Evolutionary conservation across 2,329 filamentous ascomycete species (phyloP).

Genomic region (Thielaviopsis euricoi): DNA sequence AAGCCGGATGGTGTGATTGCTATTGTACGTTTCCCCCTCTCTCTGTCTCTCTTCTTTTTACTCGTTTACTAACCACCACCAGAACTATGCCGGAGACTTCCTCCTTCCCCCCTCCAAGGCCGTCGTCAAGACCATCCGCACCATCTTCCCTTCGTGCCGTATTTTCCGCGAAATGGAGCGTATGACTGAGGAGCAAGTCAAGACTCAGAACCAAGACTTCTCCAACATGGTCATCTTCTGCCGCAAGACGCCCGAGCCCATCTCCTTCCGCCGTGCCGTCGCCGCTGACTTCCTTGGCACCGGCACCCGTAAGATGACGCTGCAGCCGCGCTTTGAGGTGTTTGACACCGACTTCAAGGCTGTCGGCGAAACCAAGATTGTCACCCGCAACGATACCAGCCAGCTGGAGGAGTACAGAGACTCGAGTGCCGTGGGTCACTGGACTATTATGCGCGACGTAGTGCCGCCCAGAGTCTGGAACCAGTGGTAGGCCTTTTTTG

Average conservation of each 20-base stretch:
- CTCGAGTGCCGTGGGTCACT: slow-evolving; percentile 67
- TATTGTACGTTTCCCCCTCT: slow-evolving; percentile 44
- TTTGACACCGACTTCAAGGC: slow-evolving; percentile 32
- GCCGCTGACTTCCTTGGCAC: slow-evolving; percentile 56
- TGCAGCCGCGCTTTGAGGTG: slow-evolving; percentile 60
- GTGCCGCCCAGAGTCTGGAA: slow-evolving; percentile 70
- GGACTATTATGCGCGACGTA: slow-evolving; percentile 79
- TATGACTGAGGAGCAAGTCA: slow-evolving; percentile 29
- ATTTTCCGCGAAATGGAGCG: slow-evolving; percentile 67
- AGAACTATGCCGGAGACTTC: slow-evolving; percentile 94
- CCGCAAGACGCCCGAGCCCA: slow-evolving; percentile 38
- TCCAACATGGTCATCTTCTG: slow-evolving; percentile 97
- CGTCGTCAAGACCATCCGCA: slow-evolving; percentile 64
- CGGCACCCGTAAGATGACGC: slow-evolving; percentile 48
- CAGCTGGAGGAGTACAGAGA: slow-evolving; percentile 56
- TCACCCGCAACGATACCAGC: slow-evolving; percentile 47
- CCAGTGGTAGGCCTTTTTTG: slow-evolving; percentile 45
- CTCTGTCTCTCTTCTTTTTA: background rate
- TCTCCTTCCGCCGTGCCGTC: slow-evolving; percentile 51
- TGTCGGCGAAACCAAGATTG: slow-evolving; percentile 30
- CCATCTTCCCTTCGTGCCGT: slow-evolving; percentile 77
- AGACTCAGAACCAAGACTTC: slow-evolving; percentile 47
- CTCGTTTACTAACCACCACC: slow-evolving; percentile 12
- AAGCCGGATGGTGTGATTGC: slow-evolving; percentile 69
- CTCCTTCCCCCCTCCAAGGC: slow-evolving; percentile 57